Base-by-base conservation (phyloP, 2,329 filamentous ascomycete species). In the Aspergillus pseudoterreus region DNA sequence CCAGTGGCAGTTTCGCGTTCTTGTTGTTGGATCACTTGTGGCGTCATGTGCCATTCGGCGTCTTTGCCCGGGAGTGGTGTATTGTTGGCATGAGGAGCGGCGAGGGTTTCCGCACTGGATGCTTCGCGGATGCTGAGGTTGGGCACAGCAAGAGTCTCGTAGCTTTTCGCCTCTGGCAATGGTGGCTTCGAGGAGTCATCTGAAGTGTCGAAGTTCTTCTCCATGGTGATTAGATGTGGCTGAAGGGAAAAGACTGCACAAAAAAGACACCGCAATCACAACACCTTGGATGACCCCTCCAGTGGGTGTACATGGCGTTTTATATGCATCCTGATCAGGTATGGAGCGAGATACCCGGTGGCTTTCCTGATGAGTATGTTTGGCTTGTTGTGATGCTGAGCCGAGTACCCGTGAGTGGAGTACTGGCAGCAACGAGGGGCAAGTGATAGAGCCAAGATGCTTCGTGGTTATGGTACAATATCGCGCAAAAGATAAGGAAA, bases 11-110 rank as follows among this genome's bases (percentile, higher is more conserved):
- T 63, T 19, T 78, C 73, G 15, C 73, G 70, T 17, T 74, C 67
- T 4, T 71, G 68, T 44, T 67, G 66, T 1, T 66, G 71, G 15
- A 73, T 67, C 14, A 81, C 68, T 50, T 78, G 74, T 5, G 71
- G 65, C 61, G 77, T 79, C 59, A 81, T 64, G 8, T 64, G 56
- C 78, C 78, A 81, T 50, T 75, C 66, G 9, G 66, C 57, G 17
- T 64, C 59, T 46, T 69, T 70, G 54, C 59, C 64, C 17, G 56
- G 51, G 6, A 45, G 27, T 4, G 53, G 33, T 6, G 47, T 17
- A 15, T 35, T 46, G 11, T 50, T 39, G 21, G 21, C 32, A 17
- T 56, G 45, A 39, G 47, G 46, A 19, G 45, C 42, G 15, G 54
- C 52, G 27, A 62, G 52, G 32, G 61, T 63, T 45, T 63, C 60